Conservation (phyloP, 495 filamentous ascomycete genomes). For the Chaetomium tenue region DNA sequence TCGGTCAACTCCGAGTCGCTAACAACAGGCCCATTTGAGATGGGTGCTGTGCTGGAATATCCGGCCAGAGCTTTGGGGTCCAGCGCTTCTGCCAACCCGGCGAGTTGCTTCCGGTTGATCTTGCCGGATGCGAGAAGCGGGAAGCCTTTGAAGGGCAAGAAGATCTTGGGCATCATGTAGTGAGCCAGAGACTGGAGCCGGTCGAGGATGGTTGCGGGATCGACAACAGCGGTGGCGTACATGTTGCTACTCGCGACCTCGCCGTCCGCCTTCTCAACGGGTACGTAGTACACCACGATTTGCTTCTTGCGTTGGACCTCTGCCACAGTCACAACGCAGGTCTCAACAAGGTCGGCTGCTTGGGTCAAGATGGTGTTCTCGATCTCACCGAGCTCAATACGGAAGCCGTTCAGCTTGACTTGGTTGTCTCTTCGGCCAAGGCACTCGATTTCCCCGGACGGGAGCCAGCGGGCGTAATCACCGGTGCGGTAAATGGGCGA, state of each 20-base stretch:
- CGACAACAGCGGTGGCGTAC: background rate
- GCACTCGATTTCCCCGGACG: background rate
- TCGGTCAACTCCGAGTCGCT: background rate
- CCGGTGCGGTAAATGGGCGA: background rate
- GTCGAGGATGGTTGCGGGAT: background rate
- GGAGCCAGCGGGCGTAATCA: slow-evolving; percentile 2
- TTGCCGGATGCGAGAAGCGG: background rate
- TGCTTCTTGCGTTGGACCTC: background rate
- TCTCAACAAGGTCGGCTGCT: background rate
- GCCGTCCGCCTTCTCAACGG: background rate
- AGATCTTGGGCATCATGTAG: background rate
- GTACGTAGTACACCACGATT: background rate
- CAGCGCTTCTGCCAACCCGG: background rate
- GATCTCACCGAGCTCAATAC: background rate
- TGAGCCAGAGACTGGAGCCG: background rate
- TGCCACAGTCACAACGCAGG: background rate
- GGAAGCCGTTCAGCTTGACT: slow-evolving; percentile 1
- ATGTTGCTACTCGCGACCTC: background rate
- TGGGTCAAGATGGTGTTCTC: background rate
- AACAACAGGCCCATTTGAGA: background rate
- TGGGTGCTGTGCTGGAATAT: background rate
- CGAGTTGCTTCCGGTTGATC: background rate
- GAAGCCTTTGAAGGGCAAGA: background rate
- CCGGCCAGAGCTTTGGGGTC: background rate
- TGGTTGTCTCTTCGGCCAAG: background rate